Base-by-base conservation (phyloP, 352 stramenopile genomes). In the Globisporangium sylvaticum region DNA sequence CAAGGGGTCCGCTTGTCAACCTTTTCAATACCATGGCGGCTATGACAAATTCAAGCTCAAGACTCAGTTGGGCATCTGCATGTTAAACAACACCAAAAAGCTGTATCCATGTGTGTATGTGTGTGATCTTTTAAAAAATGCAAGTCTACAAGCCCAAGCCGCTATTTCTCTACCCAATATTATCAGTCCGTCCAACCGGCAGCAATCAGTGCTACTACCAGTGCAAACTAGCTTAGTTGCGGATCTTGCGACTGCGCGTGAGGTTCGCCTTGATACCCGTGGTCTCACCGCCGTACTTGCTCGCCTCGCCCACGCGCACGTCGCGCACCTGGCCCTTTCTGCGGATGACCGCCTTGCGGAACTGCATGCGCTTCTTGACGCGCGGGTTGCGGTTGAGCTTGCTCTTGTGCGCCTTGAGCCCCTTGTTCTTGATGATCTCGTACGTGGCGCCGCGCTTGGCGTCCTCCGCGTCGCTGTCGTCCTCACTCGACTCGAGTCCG, bases 341-440 rank as follows among this genome's bases (percentile, higher is more conserved):
- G 70, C 93, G 82, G 71, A 99, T 98, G 31, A 98, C 74, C n/a
- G 97, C 97, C 83, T 99, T 98, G 65, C 94, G 87, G 83, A 98
- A 99, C 76, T 98, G 92, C 74, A 98, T 76, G 62, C 97, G 86
- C 76, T 99, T 99, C 90, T 99, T 99, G 60, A 99, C 92, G 69
- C 97, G 93, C 58, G 97, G 97, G 76, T 99, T 99, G 52, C 97
- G 89, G 80, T 99, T 99, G 64, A 98, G 82, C 77, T 99, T 99
- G 79, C 87, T 97, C 80, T 99, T 98, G 87, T 99, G 96, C 29
- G 97, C 85, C 68, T 98, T 98, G 62, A 99, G 83, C 9, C 97
- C 97, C 71, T 97, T 91, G 80, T 99, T 99, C 79, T 99, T 98
- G 69, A 99, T 93, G 61, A 99, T 99, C 66, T 96, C 83, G 68